Conservation (phyloP, 768 basidiomycete genomes). For the Termitomyces sp. region DNA sequence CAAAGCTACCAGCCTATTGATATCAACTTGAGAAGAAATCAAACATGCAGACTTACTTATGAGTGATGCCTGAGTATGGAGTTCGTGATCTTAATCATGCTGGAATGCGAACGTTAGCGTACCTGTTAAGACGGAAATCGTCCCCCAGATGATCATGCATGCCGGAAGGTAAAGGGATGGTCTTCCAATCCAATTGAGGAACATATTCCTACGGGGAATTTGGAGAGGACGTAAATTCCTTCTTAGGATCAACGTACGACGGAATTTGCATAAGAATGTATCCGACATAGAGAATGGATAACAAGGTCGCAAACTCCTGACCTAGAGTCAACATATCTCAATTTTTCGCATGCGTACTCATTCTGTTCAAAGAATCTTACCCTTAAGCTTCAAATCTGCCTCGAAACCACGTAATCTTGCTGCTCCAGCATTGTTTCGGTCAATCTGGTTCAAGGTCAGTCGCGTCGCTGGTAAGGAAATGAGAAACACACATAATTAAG, state of each 20-base stretch:
- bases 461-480: not conserved
- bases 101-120: constrained; percentile 6
- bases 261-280: constrained; percentile 72
- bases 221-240: not conserved
- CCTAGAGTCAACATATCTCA: not conserved
- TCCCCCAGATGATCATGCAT: constrained; percentile 67
- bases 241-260: constrained; percentile 36
- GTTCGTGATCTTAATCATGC: not conserved
- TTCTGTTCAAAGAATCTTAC: constrained; percentile 13
- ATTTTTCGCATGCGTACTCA: not conserved
- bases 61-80: constrained; percentile 12
- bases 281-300: constrained; percentile 61
- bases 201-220: constrained; percentile 49
- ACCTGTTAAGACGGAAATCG: constrained; percentile 46
- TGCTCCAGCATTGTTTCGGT: constrained; percentile 67
- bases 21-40: not conserved
- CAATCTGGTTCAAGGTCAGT: constrained; percentile 44
- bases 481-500: constrained; percentile 29
- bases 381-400: constrained; percentile 48
- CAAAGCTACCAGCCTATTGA: constrained; percentile 36
- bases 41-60: constrained; percentile 10
- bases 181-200: constrained; percentile 54
- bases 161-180: constrained; percentile 59
- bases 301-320: constrained; percentile 52
- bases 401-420: constrained; percentile 65